Evolutionary conservation across 345 rosid species (phyloP).

Genomic region (Odontarrhena argentea): DNA sequence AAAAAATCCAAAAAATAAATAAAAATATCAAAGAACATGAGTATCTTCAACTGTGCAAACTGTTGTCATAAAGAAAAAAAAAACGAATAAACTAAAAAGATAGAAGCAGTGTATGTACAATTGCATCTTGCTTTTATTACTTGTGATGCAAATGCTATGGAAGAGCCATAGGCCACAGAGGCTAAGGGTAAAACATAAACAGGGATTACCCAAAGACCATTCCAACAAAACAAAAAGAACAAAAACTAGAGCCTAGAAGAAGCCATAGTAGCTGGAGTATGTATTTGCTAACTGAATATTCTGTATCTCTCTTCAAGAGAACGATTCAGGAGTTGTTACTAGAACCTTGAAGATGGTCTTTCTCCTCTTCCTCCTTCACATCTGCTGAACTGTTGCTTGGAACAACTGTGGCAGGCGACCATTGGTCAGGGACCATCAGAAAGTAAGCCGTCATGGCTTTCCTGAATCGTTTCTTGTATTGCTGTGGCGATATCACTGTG

Average conservation of each 20-base stretch:
- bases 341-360: conserved; percentile 32
- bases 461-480: conserved; percentile 89
- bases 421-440: conserved; percentile 94
- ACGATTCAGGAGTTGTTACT: conserved; percentile 32
- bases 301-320: conserved; percentile 5
- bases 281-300: conserved; percentile 32
- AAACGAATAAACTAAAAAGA: conserved; percentile 9
- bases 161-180: conserved; percentile 29
- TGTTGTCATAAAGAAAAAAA: conserved; percentile 11
- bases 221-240: not conserved
- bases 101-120: conserved; percentile 37
- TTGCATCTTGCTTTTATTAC: conserved; percentile 40
- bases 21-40: not conserved
- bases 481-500: conserved; percentile 88
- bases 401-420: conserved; percentile 52
- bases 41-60: conserved; percentile 15
- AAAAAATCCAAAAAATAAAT: not conserved
- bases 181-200: conserved; percentile 36
- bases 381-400: conserved; percentile 38
- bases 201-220: conserved; percentile 37
- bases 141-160: conserved; percentile 37
- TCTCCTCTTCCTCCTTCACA: conserved; percentile 35
- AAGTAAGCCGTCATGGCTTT: conserved; percentile 94
- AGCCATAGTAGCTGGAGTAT: conserved; percentile 19
- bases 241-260: conserved; percentile 17